Evolutionary conservation across 345 rosid species (phyloP).

Genomic region (Acer yangbiense): DNA sequence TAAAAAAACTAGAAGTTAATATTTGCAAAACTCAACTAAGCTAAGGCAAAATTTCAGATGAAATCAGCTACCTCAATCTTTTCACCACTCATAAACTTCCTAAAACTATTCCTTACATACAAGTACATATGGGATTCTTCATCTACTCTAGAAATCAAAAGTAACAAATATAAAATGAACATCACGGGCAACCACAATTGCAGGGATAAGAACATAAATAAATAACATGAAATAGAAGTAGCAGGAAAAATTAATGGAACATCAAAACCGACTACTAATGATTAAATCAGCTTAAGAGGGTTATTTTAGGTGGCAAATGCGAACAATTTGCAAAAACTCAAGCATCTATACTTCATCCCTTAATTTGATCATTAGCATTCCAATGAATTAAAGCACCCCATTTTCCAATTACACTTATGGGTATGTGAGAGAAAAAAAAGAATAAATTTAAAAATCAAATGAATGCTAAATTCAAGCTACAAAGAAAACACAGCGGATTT

Average conservation of each 20-base stretch:
- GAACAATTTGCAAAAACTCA: background rate
- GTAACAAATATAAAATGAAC: background rate
- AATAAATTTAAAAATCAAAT: background rate
- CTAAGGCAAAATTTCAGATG: background rate
- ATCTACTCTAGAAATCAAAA: background rate
- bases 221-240: background rate
- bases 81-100: background rate
- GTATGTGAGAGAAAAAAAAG: background rate
- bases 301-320: background rate
- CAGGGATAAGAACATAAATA: background rate
- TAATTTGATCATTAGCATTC: background rate
- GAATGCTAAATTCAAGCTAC: slow-evolving; percentile 1
- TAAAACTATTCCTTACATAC: background rate
- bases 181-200: background rate
- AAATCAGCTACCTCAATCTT: background rate
- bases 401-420: background rate
- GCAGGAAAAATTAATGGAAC: background rate
- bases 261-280: background rate
- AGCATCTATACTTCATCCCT: background rate
- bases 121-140: background rate
- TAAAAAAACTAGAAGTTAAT: too few species aligned
- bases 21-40: too few species aligned
- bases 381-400: background rate
- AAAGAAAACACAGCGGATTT: background rate
- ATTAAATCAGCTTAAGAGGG: background rate